These are phyloP conservation scores for Hymenochaete sp. DNA, from an alignment of 1,284 basidiomycete species.

Conservation along the genomic window DNA sequence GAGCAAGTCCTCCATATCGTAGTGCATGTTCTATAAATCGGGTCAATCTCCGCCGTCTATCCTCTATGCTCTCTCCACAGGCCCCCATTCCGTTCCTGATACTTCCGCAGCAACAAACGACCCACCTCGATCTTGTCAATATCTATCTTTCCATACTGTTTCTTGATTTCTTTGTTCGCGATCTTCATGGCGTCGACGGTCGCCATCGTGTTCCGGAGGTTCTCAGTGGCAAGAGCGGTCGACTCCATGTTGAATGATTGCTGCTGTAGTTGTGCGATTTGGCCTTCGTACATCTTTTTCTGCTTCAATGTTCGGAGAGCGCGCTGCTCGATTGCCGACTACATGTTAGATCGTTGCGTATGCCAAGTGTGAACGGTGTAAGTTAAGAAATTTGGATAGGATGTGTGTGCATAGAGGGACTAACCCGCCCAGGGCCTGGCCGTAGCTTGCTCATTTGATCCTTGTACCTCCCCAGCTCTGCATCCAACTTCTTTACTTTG, in stretches of 20 bases:
- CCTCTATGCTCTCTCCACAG: too few relatives aligned
- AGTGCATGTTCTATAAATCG: constrained; percentile 70
- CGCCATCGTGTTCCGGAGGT: constrained; percentile 99
- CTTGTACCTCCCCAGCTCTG: constrained; percentile 87
- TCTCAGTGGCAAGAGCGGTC: constrained; percentile 91
- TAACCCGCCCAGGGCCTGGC: background rate
- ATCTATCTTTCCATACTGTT: constrained; percentile 96
- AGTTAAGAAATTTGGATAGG: background rate
- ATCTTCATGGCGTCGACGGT: constrained; percentile 95
- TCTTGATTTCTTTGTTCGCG: constrained; percentile 97
- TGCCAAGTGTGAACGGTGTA: background rate
- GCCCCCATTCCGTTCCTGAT: too few relatives aligned
- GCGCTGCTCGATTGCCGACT: constrained; percentile 93
- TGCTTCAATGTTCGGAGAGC: constrained; percentile 92
- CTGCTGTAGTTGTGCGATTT: constrained; percentile 86
- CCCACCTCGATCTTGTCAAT: constrained; percentile 96
- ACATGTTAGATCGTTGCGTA: constrained; percentile 8
- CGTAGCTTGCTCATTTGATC: constrained; percentile 94
- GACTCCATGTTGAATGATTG: constrained; percentile 99
- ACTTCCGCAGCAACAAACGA: constrained; percentile 4
- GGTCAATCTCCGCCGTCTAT: constrained; percentile 8
- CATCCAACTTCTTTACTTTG: constrained; percentile 95
- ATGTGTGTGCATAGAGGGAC: background rate
- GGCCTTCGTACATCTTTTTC: constrained; percentile 92
- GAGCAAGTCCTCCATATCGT: constrained; percentile 96